phyloP scores from a whole-genome alignment of 257 asterid species.

The Galeopsis tetrahit region DNA sequence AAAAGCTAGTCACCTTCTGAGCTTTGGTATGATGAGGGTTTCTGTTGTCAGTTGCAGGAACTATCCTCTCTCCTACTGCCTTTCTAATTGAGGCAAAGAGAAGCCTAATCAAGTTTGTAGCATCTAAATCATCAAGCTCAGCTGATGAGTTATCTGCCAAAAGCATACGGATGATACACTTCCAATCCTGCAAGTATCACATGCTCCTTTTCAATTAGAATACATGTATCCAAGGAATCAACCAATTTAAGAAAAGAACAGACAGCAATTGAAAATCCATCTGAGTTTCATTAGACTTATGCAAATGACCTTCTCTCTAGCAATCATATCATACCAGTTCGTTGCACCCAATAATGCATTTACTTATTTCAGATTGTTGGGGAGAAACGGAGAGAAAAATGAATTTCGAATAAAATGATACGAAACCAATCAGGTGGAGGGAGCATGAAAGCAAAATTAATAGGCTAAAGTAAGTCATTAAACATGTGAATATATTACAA shows the following conservation, averaged over 20 bases:
- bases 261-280: conserved; percentile 26
- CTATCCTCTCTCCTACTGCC: conserved; percentile 96
- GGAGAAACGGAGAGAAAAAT: conserved; percentile 10
- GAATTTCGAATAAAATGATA: neutral
- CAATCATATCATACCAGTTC: conserved; percentile 27
- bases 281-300: conserved; percentile 14
- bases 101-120: conserved; percentile 91
- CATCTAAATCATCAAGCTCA: conserved; percentile 86
- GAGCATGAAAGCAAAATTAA: conserved; percentile 4
- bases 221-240: conserved; percentile 25
- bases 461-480: conserved; percentile 1
- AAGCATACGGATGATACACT: conserved; percentile 83
- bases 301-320: conserved; percentile 11
- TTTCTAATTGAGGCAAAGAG: conserved; percentile 83
- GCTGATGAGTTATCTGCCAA: conserved; percentile 72
- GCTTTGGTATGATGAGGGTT: conserved; percentile 74
- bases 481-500: neutral
- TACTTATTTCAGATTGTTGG: conserved; percentile 8
- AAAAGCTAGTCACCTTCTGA: conserved; percentile 61
- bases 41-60: conserved; percentile 88
- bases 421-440: conserved; percentile 7
- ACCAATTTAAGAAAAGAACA: conserved; percentile 32
- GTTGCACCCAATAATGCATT: conserved; percentile 22
- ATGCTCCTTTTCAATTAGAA: conserved; percentile 26
- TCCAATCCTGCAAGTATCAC: conserved; percentile 80